Evolutionary conservation across 139 green algal species (phyloP).

Genomic region (Chlorella sp.): DNA sequence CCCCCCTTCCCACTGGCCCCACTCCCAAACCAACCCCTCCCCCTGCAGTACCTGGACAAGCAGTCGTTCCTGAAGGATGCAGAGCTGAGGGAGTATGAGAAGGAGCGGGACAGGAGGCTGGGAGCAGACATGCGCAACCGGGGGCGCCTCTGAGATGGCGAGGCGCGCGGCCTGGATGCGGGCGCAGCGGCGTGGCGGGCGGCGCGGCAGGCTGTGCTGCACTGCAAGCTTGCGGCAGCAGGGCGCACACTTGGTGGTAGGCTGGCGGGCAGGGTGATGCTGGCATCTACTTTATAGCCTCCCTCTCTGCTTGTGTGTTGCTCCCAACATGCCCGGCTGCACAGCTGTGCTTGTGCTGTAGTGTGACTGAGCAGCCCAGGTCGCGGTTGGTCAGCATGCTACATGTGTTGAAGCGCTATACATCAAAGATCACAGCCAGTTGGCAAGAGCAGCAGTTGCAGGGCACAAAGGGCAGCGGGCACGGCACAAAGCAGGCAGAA

Average conservation of each 20-base stretch:
- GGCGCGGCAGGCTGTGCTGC: too few relatives aligned
- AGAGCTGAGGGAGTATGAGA: constrained; percentile 89
- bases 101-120: constrained; percentile 81
- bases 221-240: not conserved
- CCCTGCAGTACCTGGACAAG: constrained; percentile 80
- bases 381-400: too few relatives aligned
- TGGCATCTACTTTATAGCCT: too few relatives aligned
- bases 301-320: not conserved
- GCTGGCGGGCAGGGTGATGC: not conserved
- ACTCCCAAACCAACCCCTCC: too few relatives aligned
- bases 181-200: not conserved
- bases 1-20: not conserved
- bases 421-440: too few relatives aligned
- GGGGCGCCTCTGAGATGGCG: constrained; percentile 46
- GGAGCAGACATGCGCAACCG: constrained; percentile 66
- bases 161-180: too few relatives aligned
- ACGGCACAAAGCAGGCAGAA: too few relatives aligned
- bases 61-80: constrained; percentile 86
- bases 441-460: too few relatives aligned
- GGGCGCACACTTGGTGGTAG: not conserved
- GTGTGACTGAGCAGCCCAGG: too few relatives aligned
- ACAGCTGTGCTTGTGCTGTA: too few relatives aligned
- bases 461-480: too few relatives aligned
- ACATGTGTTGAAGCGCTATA: too few relatives aligned
- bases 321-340: not conserved